A percentile compares a stretch with the other conserved stretches of the same genome.
Conservation (phyloP, 192 early-diverging fungal species). For the Rhizoclosmatium sp. region DNA sequence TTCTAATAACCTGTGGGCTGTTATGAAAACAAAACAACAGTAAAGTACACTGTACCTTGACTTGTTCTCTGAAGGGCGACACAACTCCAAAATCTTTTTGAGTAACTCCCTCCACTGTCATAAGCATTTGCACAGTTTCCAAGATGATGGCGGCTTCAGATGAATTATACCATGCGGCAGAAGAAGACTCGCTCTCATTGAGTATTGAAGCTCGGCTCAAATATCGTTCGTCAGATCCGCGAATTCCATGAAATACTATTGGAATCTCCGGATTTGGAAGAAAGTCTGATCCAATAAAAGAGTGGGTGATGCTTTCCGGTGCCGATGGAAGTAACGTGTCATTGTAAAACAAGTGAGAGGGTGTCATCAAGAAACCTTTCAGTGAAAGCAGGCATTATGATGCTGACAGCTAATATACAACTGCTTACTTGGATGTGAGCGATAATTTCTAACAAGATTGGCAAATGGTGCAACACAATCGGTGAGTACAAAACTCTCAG, state of each 20-base stretch:
- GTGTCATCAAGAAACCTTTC: constrained; percentile 57
- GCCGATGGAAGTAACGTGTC: constrained; percentile 52
- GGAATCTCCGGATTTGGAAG: constrained; percentile 59
- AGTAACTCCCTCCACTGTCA: constrained; percentile 28
- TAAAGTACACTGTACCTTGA: constrained; percentile 30
- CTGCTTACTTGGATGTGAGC: constrained; percentile 48
- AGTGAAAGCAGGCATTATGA: no score
- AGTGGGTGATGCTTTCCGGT: constrained; percentile 32
- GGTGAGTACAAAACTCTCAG: constrained; percentile 17
- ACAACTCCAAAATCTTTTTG: constrained; percentile 63
- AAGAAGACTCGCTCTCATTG: constrained; percentile 12
- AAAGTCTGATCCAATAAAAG: constrained; percentile 44
- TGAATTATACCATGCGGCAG: constrained; percentile 60
- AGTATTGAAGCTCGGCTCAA: constrained; percentile 22
- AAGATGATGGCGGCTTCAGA: constrained; percentile 54
- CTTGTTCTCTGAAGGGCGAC: constrained; percentile 63
- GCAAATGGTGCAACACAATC: constrained; percentile 50
- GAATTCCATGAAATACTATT: constrained; percentile 57
- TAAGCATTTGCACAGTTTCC: constrained; percentile 45
- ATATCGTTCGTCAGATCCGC: constrained; percentile 52
- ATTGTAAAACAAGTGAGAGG: constrained; percentile 59
- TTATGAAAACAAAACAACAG: background rate
- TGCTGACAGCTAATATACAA: no score
- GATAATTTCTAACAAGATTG: constrained; percentile 58
- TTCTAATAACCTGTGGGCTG: constrained; percentile 37